A percentile compares a stretch with the other conserved stretches of the same genome.
Conservation (phyloP, 2,329 filamentous ascomycete species). For the Cladophialophora bantiana region DNA sequence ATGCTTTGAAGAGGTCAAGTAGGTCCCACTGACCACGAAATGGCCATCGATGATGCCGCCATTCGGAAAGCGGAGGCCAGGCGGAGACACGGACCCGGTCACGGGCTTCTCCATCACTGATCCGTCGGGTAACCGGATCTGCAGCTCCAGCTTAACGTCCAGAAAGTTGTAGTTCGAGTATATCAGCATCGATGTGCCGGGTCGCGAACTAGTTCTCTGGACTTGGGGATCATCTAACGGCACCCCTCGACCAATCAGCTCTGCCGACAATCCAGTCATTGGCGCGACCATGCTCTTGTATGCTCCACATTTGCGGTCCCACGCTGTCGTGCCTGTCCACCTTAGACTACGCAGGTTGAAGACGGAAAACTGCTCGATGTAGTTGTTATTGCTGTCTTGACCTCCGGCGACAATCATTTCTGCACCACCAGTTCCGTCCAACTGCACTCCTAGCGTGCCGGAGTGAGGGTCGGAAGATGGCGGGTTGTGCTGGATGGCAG, state of each 20-base stretch:
- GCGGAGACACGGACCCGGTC: constrained; percentile 84
- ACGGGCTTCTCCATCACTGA: constrained; percentile 85
- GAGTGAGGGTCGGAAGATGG: constrained; percentile 83
- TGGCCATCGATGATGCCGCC: constrained; percentile 94
- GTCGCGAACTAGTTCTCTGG: constrained; percentile 32
- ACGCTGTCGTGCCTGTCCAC: constrained; percentile 87
- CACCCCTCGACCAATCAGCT: constrained; percentile 38
- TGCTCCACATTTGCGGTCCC: constrained; percentile 92
- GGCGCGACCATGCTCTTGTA: constrained; percentile 95
- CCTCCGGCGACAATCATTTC: constrained; percentile 98
- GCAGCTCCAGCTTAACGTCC: constrained; percentile 93
- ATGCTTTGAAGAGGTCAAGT: constrained; percentile 95
- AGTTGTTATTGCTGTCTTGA: constrained; percentile 96
- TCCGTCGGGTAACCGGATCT: constrained; percentile 84
- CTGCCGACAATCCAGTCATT: constrained; percentile 57
- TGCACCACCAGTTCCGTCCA: constrained; percentile 89
- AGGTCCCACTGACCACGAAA: constrained; percentile 96
- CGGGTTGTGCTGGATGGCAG: constrained; percentile 88
- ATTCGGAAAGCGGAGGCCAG: constrained; percentile 92
- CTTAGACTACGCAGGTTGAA: constrained; percentile 95
- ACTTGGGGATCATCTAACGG: constrained; percentile 32
- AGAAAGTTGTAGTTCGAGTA: constrained; percentile 99
- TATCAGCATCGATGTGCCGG: constrained; percentile 79
- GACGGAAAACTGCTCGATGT: constrained; percentile 98
- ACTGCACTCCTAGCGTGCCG: constrained; percentile 82